phyloP scores from a whole-genome alignment of 176 grass and related monocot species.

The Carex parvula region DNA sequence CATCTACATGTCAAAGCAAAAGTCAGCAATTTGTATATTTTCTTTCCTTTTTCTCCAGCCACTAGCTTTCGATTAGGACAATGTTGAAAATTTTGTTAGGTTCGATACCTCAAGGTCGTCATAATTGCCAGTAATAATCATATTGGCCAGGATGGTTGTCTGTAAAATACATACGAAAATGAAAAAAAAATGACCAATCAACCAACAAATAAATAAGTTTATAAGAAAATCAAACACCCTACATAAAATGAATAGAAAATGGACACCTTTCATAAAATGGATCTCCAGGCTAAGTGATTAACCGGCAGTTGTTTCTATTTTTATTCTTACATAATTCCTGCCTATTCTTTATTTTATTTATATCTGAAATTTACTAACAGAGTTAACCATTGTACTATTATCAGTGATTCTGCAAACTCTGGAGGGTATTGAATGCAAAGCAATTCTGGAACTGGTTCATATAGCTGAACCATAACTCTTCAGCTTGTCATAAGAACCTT shows the following conservation, averaged over 20 bases:
- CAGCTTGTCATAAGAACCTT: neutral
- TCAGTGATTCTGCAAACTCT: neutral
- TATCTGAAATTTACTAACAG: neutral
- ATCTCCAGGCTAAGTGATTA: neutral
- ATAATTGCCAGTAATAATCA: constrained; percentile 88
- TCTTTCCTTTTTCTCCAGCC: neutral
- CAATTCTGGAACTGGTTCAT: neutral
- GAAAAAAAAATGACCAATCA: neutral
- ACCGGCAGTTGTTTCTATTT: neutral
- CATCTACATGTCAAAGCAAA: constrained; percentile 32
- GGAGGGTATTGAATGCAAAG: neutral
- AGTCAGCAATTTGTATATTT: neutral
- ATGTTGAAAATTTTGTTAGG: neutral
- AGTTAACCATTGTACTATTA: neutral
- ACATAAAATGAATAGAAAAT: neutral
- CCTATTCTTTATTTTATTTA: neutral
- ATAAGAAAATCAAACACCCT: neutral
- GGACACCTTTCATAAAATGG: neutral
- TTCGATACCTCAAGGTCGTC: constrained; percentile 79
- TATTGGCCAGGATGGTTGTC: constrained; percentile 59
- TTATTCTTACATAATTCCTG: neutral
- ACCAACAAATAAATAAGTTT: neutral
- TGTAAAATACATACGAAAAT: constrained; percentile 36
- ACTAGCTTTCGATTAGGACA: neutral
- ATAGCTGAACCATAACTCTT: neutral